Evolutionary conservation across 768 basidiomycete species (phyloP).

Genomic region (Coprinopsis marcescibilis): DNA sequence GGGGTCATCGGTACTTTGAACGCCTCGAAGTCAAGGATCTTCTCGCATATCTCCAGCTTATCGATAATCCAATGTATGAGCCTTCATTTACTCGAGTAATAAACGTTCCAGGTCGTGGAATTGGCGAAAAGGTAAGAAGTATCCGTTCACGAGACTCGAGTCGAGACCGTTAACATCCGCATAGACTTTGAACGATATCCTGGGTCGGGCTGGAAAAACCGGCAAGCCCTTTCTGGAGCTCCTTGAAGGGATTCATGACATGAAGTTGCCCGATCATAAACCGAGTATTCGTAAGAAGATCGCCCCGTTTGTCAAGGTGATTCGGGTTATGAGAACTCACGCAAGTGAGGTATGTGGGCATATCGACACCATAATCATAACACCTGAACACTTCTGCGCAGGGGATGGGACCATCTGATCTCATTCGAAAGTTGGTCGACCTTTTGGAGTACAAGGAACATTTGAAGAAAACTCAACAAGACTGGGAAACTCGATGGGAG

Average conservation of each 20-base stretch:
- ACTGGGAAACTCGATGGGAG: slow-evolving; percentile 75
- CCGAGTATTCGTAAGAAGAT: slow-evolving; percentile 62
- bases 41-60: slow-evolving; percentile 74
- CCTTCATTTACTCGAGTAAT: slow-evolving; percentile 70
- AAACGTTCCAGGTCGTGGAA: slow-evolving; percentile 64
- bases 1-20: slow-evolving; percentile 85
- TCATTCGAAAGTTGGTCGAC: slow-evolving; percentile 55
- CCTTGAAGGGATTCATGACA: slow-evolving; percentile 59
- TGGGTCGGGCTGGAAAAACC: slow-evolving; percentile 43
- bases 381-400: slow-evolving; percentile 22
- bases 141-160: background rate
- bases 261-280: slow-evolving; percentile 57
- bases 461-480: slow-evolving; percentile 64
- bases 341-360: slow-evolving; percentile 45
- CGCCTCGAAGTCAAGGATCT: slow-evolving; percentile 81
- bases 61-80: slow-evolving; percentile 63
- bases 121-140: slow-evolving; percentile 66
- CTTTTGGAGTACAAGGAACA: slow-evolving; percentile 62
- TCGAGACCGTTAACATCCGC: background rate
- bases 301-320: slow-evolving; percentile 49
- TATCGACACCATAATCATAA: background rate
- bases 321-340: slow-evolving; percentile 45
- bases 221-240: slow-evolving; percentile 52
- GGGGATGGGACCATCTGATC: slow-evolving; percentile 55
- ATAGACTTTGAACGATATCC: slow-evolving; percentile 59